phyloP scores from a whole-genome alignment of 2,329 filamentous ascomycete species.

The Corinectria fuckeliana region DNA sequence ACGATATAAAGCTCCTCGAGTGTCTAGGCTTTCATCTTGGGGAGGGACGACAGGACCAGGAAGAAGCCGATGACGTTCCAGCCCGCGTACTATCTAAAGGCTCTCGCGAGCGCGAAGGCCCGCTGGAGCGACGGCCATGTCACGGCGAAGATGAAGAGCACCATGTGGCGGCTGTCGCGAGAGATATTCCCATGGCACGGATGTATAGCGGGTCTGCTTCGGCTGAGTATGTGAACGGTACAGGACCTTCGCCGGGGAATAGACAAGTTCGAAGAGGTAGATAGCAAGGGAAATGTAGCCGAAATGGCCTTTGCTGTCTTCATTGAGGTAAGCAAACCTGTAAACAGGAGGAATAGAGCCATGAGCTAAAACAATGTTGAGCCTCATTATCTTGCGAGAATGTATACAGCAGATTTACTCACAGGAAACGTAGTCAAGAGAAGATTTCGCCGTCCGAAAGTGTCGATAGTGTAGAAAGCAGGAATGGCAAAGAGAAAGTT shows the following conservation, averaged over 20 bases:
- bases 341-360: conserved; percentile 56
- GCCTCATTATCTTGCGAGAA: background rate
- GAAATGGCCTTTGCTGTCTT: conserved; percentile 33
- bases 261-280: conserved; percentile 42
- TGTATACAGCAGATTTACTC: background rate
- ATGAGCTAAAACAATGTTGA: conserved; percentile 54
- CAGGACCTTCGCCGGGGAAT: conserved; percentile 43
- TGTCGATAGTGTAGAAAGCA: conserved; percentile 54
- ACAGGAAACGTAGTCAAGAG: conserved; percentile 38
- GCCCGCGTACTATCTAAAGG: conserved; percentile 52
- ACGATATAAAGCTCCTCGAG: conserved; percentile 56
- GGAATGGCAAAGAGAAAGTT: conserved; percentile 64
- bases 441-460: conserved; percentile 69
- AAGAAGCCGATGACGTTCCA: conserved; percentile 53
- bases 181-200: conserved; percentile 44
- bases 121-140: conserved; percentile 39
- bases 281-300: conserved; percentile 39
- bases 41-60: conserved; percentile 55
- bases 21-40: conserved; percentile 56
- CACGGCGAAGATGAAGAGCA: conserved; percentile 43
- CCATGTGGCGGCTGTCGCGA: conserved; percentile 44
- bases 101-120: conserved; percentile 37
- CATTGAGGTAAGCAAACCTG: conserved; percentile 38
- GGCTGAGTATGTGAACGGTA: conserved; percentile 45
- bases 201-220: conserved; percentile 44